Conservation (phyloP, 1,284 basidiomycete species). For the Moniliella sp. region DNA sequence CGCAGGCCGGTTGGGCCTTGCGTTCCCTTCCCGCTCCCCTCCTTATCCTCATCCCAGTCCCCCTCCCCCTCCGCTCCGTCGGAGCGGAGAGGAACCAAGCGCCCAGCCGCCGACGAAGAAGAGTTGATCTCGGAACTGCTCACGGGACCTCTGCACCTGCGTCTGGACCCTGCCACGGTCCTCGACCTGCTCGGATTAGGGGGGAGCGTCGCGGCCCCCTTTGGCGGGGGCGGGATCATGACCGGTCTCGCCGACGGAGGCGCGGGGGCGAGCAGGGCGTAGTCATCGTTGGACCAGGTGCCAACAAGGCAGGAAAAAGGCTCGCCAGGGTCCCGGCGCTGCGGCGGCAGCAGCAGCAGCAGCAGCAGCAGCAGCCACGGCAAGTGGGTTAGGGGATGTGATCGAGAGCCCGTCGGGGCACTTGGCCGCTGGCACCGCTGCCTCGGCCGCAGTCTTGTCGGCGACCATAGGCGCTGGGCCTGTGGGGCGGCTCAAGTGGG, state of each 20-base stretch:
- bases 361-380: too few species aligned
- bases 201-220: not conserved
- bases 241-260: not conserved
- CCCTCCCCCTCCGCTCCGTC: too few species aligned
- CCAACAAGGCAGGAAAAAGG: not conserved
- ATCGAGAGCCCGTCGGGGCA: too few species aligned
- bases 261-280: not conserved
- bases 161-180: not conserved
- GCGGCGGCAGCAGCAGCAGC: slow-evolving; percentile 7
- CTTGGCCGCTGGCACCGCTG: too few species aligned
- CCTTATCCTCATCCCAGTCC: too few species aligned
- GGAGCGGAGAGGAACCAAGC: too few species aligned
- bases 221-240: not conserved
- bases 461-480: too few species aligned
- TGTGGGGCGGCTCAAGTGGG: slow-evolving; percentile 23
- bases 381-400: too few species aligned
- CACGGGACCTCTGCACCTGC: too few species aligned
- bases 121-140: not conserved
- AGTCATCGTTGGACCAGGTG: not conserved
- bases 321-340: not conserved
- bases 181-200: not conserved
- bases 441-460: too few species aligned
- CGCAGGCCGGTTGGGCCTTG: not conserved
- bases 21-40: too few species aligned
- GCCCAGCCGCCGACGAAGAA: not conserved